phyloP scores from a whole-genome alignment of 139 green algal genomes.

The Chlorokybus atmophyticus region DNA sequence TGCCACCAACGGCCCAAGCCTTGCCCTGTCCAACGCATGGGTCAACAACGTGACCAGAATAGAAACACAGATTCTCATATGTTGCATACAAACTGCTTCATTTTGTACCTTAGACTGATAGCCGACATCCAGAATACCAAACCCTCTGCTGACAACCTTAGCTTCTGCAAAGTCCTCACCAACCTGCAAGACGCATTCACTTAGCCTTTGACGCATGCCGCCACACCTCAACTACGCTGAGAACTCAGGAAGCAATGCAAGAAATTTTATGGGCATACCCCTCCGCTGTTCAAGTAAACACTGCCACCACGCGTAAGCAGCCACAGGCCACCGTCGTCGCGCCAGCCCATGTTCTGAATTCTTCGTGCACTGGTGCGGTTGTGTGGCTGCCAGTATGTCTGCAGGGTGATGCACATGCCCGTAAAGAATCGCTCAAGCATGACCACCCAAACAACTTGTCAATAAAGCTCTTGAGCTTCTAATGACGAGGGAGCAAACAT shows the following conservation, averaged over 20 bases:
- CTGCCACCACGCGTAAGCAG: slow-evolving; percentile 81
- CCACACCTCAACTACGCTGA: too few species aligned
- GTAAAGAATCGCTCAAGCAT: too few species aligned
- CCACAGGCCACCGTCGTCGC: slow-evolving; percentile 69
- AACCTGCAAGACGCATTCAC: slow-evolving; percentile 11
- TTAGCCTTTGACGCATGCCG: too few species aligned
- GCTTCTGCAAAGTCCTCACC: slow-evolving; percentile 58
- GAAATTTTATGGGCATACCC: too few species aligned
- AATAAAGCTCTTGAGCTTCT: too few species aligned
- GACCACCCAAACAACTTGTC: too few species aligned
- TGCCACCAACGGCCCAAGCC: slow-evolving; percentile 80
- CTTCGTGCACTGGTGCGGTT: slow-evolving; percentile 75
- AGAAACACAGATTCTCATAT: not conserved
- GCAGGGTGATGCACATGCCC: not conserved
- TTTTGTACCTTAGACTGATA: not conserved
- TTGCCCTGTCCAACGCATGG: slow-evolving; percentile 19
- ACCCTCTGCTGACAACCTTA: slow-evolving; percentile 73
- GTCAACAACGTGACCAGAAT: not conserved
- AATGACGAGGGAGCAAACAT: too few species aligned
- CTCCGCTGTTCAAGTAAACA: too few species aligned
- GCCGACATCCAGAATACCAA: slow-evolving; percentile 91
- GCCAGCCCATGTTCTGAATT: slow-evolving; percentile 94
- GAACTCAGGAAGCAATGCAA: too few species aligned
- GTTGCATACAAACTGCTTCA: not conserved
- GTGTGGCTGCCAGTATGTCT: slow-evolving; percentile 79